Evolutionary conservation across 495 filamentous ascomycete genomes (phyloP).

Genomic region (Penicillium samsonianum): DNA sequence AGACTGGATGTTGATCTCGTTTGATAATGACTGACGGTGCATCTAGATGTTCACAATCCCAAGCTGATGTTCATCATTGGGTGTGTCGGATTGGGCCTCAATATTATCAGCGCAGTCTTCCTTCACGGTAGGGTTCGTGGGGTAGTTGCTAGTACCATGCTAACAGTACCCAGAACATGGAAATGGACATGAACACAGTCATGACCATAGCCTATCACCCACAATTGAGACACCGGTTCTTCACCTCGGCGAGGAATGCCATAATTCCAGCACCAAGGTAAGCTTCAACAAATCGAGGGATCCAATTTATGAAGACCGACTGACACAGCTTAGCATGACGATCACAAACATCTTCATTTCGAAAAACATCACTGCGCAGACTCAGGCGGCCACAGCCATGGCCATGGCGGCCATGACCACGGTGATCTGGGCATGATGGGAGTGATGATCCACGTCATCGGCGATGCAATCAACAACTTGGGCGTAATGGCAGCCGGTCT

Average conservation of each 20-base stretch:
- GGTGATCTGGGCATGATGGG: conserved; percentile 48
- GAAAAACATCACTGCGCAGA: conserved; percentile 13
- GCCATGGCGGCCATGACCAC: conserved; percentile 37
- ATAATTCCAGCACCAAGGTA: conserved; percentile 25
- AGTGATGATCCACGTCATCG: conserved; percentile 50
- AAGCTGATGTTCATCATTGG: conserved; percentile 76
- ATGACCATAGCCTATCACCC: conserved; percentile 13
- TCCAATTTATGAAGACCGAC: not conserved
- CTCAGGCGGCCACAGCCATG: conserved; percentile 29
- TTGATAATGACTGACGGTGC: not conserved
- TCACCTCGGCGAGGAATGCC: conserved; percentile 12
- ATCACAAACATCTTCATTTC: conserved; percentile 26
- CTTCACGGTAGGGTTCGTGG: conserved; percentile 59
- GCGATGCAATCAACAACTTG: conserved; percentile 53
- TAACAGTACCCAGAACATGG: conserved; percentile 27
- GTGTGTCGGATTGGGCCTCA: conserved; percentile 73
- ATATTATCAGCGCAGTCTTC: conserved; percentile 74
- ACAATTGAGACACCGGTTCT: conserved; percentile 17
- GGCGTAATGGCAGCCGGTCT: conserved; percentile 50
- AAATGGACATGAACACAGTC: conserved; percentile 28
- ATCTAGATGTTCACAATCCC: conserved; percentile 64
- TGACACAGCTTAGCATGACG: conserved; percentile 20
- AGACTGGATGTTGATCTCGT: conserved; percentile 10
- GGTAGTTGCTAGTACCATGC: not conserved
- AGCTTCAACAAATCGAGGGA: not conserved